Evolutionary conservation across 805 yeast genomes (phyloP).

Genomic region (Nakazawaea ambrosiae): DNA sequence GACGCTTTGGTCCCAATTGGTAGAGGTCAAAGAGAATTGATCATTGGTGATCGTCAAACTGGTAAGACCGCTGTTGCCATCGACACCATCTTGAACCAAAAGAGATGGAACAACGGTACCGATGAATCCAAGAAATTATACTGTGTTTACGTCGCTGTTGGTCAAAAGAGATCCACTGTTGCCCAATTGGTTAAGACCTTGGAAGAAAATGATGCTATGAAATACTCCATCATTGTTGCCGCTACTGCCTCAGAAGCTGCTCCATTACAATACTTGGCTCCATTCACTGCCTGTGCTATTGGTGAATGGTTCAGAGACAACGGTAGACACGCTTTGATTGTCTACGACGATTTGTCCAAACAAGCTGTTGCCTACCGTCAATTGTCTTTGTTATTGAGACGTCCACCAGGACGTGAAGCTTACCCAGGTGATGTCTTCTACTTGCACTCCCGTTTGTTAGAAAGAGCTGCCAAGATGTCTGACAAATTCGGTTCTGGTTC

Average conservation of each 20-base stretch:
- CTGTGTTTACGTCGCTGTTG: constrained; percentile 99
- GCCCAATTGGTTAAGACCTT: constrained; percentile 99
- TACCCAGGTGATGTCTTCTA: constrained; percentile 97
- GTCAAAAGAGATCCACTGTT: constrained; percentile 99
- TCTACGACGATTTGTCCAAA: constrained; percentile 97
- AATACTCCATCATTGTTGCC: constrained; percentile 96
- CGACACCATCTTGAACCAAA: constrained; percentile 97
- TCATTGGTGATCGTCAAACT: constrained; percentile 99
- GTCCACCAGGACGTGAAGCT: constrained; percentile 97
- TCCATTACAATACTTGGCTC: constrained; percentile 99
- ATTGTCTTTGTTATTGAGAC: constrained; percentile 92
- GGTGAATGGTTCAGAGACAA: constrained; percentile 99
- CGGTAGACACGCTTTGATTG: constrained; percentile 94
- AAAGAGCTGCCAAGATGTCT: constrained; percentile 97
- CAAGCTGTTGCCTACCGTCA: constrained; percentile 99
- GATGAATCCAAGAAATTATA: constrained; percentile 97
- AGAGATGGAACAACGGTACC: constrained; percentile 93
- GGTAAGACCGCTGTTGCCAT: constrained; percentile 99
- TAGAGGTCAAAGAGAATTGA: constrained; percentile 99
- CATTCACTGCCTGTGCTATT: constrained; percentile 99
- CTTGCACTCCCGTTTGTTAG: constrained; percentile 91
- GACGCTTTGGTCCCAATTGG: constrained; percentile 99
- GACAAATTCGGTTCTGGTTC: constrained; percentile 88
- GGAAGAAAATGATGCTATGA: constrained; percentile 96
- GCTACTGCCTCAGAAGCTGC: constrained; percentile 99